Percentiles rank a stretch among this genome's conserved stretches.
Evolutionary conservation across 2,329 filamentous ascomycete genomes (phyloP).

Genomic region (Penicillium sumatraense): DNA sequence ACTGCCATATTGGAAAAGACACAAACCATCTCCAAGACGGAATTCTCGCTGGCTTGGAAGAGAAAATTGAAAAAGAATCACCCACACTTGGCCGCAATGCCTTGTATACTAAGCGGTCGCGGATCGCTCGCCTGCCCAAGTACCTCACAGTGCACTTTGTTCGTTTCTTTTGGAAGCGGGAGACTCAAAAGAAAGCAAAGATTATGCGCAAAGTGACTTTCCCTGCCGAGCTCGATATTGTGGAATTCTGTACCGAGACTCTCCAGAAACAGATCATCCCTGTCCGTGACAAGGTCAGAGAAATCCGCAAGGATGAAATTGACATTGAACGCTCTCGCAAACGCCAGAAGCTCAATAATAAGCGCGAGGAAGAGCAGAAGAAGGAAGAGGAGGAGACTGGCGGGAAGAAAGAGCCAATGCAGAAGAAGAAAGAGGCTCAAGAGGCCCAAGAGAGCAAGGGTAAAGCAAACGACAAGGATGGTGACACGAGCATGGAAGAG

Average conservation of each 20-base stretch:
- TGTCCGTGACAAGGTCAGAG: slow-evolving; percentile 93
- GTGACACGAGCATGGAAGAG: slow-evolving; percentile 72
- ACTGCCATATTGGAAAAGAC: slow-evolving; percentile 87
- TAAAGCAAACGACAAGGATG: slow-evolving; percentile 61
- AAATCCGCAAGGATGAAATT: slow-evolving; percentile 91
- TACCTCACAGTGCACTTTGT: slow-evolving; percentile 97
- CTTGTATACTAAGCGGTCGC: slow-evolving; percentile 86
- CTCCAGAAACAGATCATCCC: slow-evolving; percentile 82
- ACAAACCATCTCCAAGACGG: slow-evolving; percentile 93
- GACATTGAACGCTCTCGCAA: slow-evolving; percentile 91
- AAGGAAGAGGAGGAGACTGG: slow-evolving; percentile 42
- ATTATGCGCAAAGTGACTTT: slow-evolving; percentile 99
- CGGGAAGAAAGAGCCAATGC: slow-evolving; percentile 45
- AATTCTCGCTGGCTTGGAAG: slow-evolving; percentile 77
- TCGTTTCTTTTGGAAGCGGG: slow-evolving; percentile 96
- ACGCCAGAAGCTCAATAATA: slow-evolving; percentile 75
- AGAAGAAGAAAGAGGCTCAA: slow-evolving; percentile 54
- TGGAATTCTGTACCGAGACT: slow-evolving; percentile 94
- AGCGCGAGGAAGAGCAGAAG: slow-evolving; percentile 57
- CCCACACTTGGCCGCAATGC: slow-evolving; percentile 76
- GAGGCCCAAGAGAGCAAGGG: slow-evolving; percentile 55
- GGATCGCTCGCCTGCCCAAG: slow-evolving; percentile 87
- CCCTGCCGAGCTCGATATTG: slow-evolving; percentile 86
- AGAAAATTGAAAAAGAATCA: slow-evolving; percentile 90
- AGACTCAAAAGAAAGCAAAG: slow-evolving; percentile 97